Percentiles rank a stretch among this genome's conserved stretches.
Evolutionary conservation across 2,329 filamentous ascomycete species (phyloP).

Genomic region (Rhinocladiella similis): DNA sequence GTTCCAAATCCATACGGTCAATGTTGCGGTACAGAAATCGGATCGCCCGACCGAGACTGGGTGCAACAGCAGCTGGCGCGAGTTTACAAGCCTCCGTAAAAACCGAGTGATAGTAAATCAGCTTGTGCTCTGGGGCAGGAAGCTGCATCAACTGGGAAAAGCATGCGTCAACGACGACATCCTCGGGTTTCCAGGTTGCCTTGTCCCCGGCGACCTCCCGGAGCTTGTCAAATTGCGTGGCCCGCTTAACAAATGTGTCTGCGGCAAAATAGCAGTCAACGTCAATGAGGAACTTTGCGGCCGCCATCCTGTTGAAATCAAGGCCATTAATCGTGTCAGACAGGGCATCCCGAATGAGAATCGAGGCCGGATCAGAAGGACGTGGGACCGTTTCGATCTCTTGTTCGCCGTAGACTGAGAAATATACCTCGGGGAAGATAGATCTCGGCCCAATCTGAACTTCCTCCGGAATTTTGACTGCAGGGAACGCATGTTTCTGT

Average conservation of each 20-base stretch:
- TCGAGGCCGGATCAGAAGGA: slow-evolving; percentile 72
- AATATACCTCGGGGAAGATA: slow-evolving; percentile 88
- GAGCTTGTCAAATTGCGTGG: slow-evolving; percentile 87
- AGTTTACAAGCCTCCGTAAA: slow-evolving; percentile 96
- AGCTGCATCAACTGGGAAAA: slow-evolving; percentile 93
- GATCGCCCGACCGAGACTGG: slow-evolving; percentile 89
- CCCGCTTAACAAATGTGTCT: slow-evolving; percentile 88
- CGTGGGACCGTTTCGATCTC: slow-evolving; percentile 86
- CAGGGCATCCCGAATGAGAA: slow-evolving; percentile 79
- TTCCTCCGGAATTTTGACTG: slow-evolving; percentile 71
- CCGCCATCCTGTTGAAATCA: slow-evolving; percentile 85
- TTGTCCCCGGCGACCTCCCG: slow-evolving; percentile 62
- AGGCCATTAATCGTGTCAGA: slow-evolving; percentile 92
- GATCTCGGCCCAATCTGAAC: slow-evolving; percentile 72
- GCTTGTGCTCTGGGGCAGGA: slow-evolving; percentile 83
- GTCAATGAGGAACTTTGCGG: slow-evolving; percentile 87
- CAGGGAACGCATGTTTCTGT: slow-evolving; percentile 74
- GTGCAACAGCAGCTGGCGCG: slow-evolving; percentile 92
- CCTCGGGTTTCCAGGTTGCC: slow-evolving; percentile 94
- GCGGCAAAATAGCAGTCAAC: slow-evolving; percentile 92
- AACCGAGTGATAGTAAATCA: slow-evolving; percentile 94
- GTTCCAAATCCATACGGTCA: slow-evolving; percentile 80
- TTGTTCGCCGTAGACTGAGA: slow-evolving; percentile 87
- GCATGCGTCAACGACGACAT: slow-evolving; percentile 94
- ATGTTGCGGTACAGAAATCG: slow-evolving; percentile 83